Evolutionary conservation across 306 rosid genomes (phyloP), one percentile per base, ranked within the genome.

Genomic region (Citrullus colocynthis): DNA sequence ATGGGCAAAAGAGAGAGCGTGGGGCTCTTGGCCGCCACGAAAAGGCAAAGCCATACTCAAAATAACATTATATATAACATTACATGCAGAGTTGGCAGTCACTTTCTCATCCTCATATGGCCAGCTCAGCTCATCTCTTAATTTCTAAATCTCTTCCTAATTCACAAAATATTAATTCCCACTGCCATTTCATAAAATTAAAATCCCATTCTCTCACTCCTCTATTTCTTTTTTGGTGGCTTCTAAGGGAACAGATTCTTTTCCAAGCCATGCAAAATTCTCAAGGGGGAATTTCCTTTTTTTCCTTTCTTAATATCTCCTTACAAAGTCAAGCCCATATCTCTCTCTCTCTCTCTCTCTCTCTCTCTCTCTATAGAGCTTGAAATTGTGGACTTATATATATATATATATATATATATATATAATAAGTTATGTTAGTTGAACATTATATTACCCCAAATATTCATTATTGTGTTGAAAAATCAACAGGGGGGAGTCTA

Each of bases 191-290:
- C 54, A 48, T 48, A 3, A 48, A 48, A 48, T 48, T 48, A 12
- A 48, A 2, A 48, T 12, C 54, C 17, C 1, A 48, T 48, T 48
- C 54, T 48, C 54, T 48, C 54, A 24, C 28, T 48, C 54, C 54
- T 48, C 17, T 48, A 2, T 4, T 4, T 12, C 9, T 48, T 48
- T 11, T 48, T 48, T 70, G 78, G 64, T 74, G 63, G 49, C 63
- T 30, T 45, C 18, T n/a, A 61, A 54, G 78, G 78, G 78, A 71
- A 55, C 63, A 74, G 32, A 52, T 54, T 54, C 10, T 11, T 32
- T 74, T 54, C 76, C 9, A 71, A 71, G 76, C 58, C 76, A 71
- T 45, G 58, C 76, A 70, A 70, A 24, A 65, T 39, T 41, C 74
- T 41, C 74, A 39, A 67, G 7, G 7, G 28, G 12, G 60, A 51